Percentiles rank a stretch among this genome's conserved stretches.
Evolutionary conservation across 176 grass and related monocot genomes (phyloP).

Genomic region (Triticum monococcum): DNA sequence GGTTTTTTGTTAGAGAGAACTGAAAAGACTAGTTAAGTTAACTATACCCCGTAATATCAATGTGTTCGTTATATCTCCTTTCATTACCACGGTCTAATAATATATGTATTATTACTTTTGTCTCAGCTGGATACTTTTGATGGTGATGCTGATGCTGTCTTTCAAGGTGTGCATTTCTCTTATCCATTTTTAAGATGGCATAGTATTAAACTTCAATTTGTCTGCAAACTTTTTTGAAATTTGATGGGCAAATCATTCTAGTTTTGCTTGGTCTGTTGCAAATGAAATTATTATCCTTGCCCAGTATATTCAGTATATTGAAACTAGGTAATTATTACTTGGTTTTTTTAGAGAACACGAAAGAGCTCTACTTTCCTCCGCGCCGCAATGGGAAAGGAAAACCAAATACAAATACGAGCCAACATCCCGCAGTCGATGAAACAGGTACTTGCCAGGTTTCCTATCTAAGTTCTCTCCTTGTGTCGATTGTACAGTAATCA

Average conservation of each 20-base stretch:
- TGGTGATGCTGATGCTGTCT: conserved; percentile 39
- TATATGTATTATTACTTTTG: conserved; percentile 8
- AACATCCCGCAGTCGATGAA: background rate
- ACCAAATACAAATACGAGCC: no score
- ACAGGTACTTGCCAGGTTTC: background rate
- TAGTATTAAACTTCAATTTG: background rate
- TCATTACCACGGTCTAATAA: background rate
- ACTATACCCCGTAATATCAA: conserved; percentile 9
- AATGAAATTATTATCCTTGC: background rate
- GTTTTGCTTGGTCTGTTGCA: conserved; percentile 24
- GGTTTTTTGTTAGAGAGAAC: background rate
- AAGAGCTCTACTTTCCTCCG: background rate
- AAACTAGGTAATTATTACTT: background rate
- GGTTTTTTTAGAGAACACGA: background rate
- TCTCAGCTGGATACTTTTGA: conserved; percentile 81
- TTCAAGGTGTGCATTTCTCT: conserved; percentile 61
- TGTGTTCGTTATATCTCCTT: background rate
- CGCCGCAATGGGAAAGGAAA: no score
- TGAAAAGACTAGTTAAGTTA: background rate
- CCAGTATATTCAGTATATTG: background rate
- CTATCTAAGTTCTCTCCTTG: background rate
- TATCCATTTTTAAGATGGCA: conserved; percentile 14
- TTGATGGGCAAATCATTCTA: background rate
- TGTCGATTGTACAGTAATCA: background rate
- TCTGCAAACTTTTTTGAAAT: background rate